A percentile compares a stretch with the other conserved stretches of the same genome.
phyloP scores from a whole-genome alignment of 176 grass and related monocot genomes.

The Carex pumila region DNA sequence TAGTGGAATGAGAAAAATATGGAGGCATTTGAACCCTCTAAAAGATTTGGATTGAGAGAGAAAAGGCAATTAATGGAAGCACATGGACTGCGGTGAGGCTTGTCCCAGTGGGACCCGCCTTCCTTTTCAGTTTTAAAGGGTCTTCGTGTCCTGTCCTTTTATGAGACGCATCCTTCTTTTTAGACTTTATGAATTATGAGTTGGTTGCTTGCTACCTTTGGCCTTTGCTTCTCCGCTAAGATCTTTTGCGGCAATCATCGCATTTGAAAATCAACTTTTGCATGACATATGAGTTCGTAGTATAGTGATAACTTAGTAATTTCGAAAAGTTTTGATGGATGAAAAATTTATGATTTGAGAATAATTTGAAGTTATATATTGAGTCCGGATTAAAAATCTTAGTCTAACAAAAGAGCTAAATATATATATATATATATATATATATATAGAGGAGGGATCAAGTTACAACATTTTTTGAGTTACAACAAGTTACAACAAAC shows the following conservation, averaged over 20 bases:
- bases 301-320: too few relatives aligned
- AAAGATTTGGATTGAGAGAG: slow-evolving; percentile 20
- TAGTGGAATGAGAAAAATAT: too few relatives aligned
- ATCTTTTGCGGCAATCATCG: slow-evolving; percentile 10
- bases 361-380: too few relatives aligned
- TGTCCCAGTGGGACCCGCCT: background rate
- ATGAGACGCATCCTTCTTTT: slow-evolving; percentile 42
- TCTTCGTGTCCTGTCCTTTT: slow-evolving; percentile 31
- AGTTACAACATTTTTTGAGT: too few relatives aligned
- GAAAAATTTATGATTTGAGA: too few relatives aligned
- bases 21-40: too few relatives aligned
- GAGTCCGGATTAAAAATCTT: too few relatives aligned
- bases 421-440: too few relatives aligned
- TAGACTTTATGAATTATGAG: slow-evolving; percentile 10
- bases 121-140: slow-evolving; percentile 70
- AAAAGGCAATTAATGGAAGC: slow-evolving; percentile 83
- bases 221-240: slow-evolving; percentile 11
- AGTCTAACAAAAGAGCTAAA: too few relatives aligned
- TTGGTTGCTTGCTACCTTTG: slow-evolving; percentile 15
- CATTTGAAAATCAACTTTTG: background rate
- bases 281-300: background rate
- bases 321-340: too few relatives aligned
- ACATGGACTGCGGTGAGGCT: slow-evolving; percentile 50
- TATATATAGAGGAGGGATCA: too few relatives aligned
- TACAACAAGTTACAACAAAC: too few relatives aligned